Evolutionary conservation across 1,284 basidiomycete species (phyloP).

Genomic region (Peniophora sp.): DNA sequence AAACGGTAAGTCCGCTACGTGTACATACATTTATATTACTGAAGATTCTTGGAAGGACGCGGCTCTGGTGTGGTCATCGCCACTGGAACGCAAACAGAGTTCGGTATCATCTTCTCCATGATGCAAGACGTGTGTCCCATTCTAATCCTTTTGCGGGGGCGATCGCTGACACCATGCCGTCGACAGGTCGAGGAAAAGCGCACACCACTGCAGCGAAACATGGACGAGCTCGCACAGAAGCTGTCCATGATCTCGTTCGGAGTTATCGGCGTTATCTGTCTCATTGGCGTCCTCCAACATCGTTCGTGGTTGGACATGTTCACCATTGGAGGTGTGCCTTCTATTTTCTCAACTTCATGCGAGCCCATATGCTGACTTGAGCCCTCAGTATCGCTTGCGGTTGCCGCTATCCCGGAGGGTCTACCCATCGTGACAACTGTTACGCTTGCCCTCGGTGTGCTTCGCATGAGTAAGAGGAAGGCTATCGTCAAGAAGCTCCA

Average conservation of each 20-base stretch:
- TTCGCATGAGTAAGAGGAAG: constrained; percentile 90
- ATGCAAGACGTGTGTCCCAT: constrained; percentile 80
- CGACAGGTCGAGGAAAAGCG: constrained; percentile 84
- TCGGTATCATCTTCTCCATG: constrained; percentile 96
- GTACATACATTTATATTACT: not conserved
- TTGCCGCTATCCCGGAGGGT: constrained; percentile 96
- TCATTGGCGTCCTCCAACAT: constrained; percentile 83
- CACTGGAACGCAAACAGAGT: constrained; percentile 86
- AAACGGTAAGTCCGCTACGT: constrained; percentile 45
- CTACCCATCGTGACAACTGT: constrained; percentile 97
- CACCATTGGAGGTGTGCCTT: constrained; percentile 80
- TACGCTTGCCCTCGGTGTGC: constrained; percentile 89
- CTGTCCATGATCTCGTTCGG: constrained; percentile 87
- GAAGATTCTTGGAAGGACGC: constrained; percentile 40
- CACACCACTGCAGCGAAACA: constrained; percentile 88
- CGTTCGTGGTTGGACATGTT: constrained; percentile 98
- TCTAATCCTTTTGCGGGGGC: not conserved
- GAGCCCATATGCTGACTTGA: constrained; percentile 11
- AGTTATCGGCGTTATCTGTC: constrained; percentile 88
- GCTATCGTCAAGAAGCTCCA: constrained; percentile 97
- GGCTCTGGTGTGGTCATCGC: constrained; percentile 88
- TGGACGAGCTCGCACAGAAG: constrained; percentile 95
- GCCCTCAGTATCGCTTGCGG: constrained; percentile 82
- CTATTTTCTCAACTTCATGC: not conserved
- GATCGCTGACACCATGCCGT: not conserved